Percentiles rank a stretch among this genome's conserved stretches.
Conservation (phyloP, 164 flowering plant genomes). For the Sextonia rubra region DNA sequence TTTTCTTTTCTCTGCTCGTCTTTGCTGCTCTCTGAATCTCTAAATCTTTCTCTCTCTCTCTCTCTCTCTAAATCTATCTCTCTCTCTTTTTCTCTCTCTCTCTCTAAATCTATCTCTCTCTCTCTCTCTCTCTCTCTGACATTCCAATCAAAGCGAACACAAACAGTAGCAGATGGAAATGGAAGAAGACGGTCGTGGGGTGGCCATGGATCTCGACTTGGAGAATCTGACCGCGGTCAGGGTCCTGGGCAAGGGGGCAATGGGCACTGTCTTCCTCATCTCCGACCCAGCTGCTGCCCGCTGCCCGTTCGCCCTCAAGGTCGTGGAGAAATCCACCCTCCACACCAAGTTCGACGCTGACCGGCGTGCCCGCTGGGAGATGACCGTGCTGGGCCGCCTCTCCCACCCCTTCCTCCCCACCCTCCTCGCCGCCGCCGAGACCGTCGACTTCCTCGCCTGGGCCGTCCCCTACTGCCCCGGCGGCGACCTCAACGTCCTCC, state of each 20-base stretch:
- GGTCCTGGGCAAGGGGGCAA: constrained; percentile 84
- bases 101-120: no score
- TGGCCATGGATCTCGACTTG: constrained; percentile 30
- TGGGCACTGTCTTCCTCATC: constrained; percentile 92
- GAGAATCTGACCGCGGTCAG: constrained; percentile 46
- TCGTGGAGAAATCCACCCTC: constrained; percentile 51
- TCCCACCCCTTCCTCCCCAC: constrained; percentile 70
- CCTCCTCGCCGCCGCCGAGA: constrained; percentile 50
- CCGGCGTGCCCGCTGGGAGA: constrained; percentile 89
- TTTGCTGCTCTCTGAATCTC: no score
- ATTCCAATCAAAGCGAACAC: neutral
- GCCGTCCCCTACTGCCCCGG: constrained; percentile 85
- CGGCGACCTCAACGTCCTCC: constrained; percentile 88
- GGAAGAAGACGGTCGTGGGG: neutral
- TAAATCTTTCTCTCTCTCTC: constrained; percentile 14
- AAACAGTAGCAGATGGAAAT: constrained; percentile 10
- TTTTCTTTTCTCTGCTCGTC: neutral
- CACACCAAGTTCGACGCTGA: constrained; percentile 51
- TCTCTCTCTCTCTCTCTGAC: constrained; percentile 8
- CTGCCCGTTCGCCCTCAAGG: constrained; percentile 77
- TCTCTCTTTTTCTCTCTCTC: constrained; percentile 11
- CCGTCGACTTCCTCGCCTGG: constrained; percentile 60
- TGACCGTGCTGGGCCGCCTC: constrained; percentile 54
- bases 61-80: constrained; percentile 5
- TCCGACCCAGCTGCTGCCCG: constrained; percentile 25